These are phyloP conservation scores for Termitomyces titanicus DNA, from an alignment of 768 basidiomycete genomes.

Conservation along the genomic window DNA sequence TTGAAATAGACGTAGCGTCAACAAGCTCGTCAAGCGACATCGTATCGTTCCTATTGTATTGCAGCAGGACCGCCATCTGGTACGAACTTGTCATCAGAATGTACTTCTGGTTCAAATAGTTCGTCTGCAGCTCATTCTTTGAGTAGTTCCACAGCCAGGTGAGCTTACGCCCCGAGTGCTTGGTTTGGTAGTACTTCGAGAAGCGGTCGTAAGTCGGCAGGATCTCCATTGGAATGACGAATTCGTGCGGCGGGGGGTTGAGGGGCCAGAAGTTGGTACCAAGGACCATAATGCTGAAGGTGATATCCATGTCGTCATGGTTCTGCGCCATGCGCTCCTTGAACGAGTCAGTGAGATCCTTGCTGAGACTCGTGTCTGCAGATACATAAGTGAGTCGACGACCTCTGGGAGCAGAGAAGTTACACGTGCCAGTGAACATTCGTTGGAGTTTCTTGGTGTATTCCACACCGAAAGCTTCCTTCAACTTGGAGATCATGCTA, in stretches of 20 bases:
- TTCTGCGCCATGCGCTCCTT: conserved; percentile 92
- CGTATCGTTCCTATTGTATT: conserved; percentile 92
- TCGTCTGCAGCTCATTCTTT: conserved; percentile 95
- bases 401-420: background rate
- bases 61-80: conserved; percentile 94
- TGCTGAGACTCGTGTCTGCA: conserved; percentile 91
- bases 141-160: conserved; percentile 99
- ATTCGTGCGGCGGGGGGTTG: conserved; percentile 79
- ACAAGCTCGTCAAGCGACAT: conserved; percentile 79
- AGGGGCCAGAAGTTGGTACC: conserved; percentile 98
- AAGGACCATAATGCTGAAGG: conserved; percentile 91
- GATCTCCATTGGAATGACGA: conserved; percentile 87
- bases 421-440: conserved; percentile 90
- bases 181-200: conserved; percentile 90
- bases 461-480: conserved; percentile 98
- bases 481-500: conserved; percentile 98
- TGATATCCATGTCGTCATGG: conserved; percentile 87
- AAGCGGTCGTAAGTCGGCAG: conserved; percentile 88
- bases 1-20: conserved; percentile 75
- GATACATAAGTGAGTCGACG: background rate
- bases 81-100: conserved; percentile 95
- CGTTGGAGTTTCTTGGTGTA: conserved; percentile 97
- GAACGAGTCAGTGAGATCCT: conserved; percentile 95
- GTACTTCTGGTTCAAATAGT: conserved; percentile 93
- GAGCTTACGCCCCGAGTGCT: conserved; percentile 92